Evolutionary conservation across 768 basidiomycete species (phyloP).

Genomic region (Thelephora aurantiotincta): DNA sequence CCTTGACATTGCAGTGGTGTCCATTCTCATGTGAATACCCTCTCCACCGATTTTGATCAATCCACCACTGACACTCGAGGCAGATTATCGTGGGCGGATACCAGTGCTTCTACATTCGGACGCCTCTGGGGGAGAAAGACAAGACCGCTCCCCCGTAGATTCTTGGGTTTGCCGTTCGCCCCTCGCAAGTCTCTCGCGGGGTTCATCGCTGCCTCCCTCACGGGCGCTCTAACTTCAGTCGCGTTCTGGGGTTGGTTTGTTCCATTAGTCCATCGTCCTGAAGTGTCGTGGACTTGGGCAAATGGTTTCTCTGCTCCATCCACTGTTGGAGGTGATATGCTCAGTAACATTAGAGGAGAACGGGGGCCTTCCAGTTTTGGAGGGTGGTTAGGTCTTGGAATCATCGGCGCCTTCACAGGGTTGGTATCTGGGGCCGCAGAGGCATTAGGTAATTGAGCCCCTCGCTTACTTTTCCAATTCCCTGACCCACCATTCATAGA

Average conservation of each 20-base stretch:
- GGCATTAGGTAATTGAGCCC: conserved; percentile 54
- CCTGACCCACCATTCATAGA: conserved; percentile 28
- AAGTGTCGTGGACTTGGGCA: conserved; percentile 44
- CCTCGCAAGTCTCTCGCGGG: conserved; percentile 78
- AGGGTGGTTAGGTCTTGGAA: conserved; percentile 37
- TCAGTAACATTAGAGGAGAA: conserved; percentile 9
- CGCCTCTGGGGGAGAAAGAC: conserved; percentile 70
- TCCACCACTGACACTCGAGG: conserved; percentile 3
- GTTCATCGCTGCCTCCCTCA: conserved; percentile 63
- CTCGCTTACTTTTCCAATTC: conserved; percentile 5
- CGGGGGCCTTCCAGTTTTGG: conserved; percentile 14
- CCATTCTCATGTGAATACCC: conserved; percentile 68
- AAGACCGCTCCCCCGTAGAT: conserved; percentile 36
- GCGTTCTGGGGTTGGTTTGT: conserved; percentile 62
- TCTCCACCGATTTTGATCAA: conserved; percentile 1
- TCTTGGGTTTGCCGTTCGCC: conserved; percentile 52
- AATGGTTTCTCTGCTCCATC: conserved; percentile 26
- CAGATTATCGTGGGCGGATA: conserved; percentile 93
- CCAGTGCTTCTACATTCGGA: conserved; percentile 84
- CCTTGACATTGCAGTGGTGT: conserved; percentile 76
- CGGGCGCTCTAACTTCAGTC: conserved; percentile 50
- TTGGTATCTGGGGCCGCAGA: conserved; percentile 78
- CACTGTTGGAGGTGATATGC: conserved; percentile 4
- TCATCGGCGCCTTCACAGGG: conserved; percentile 52
- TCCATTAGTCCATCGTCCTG: conserved; percentile 25